phyloP scores from a whole-genome alignment of 345 rosid genomes.

The Syzygium jambos region DNA sequence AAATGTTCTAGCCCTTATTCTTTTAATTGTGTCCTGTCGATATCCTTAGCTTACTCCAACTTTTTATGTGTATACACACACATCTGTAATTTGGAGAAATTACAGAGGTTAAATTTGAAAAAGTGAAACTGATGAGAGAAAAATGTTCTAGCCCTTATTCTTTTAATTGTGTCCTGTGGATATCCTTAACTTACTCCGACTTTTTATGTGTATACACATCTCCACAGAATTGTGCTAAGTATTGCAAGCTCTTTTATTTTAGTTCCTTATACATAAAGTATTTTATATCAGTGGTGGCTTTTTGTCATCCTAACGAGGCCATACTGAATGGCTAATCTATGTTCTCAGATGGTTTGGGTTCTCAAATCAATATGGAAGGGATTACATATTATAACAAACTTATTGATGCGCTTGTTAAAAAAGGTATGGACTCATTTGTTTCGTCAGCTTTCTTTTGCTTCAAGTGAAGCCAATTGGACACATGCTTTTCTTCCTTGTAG shows the following conservation, averaged over 20 bases:
- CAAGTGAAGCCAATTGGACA: not conserved
- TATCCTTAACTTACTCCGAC: not conserved
- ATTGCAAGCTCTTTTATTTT: not conserved
- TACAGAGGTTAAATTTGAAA: not conserved
- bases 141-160: not conserved
- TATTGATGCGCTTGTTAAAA: constrained; percentile 54
- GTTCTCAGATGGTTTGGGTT: constrained; percentile 59
- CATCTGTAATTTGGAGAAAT: not conserved
- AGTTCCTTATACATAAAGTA: not conserved
- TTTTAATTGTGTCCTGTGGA: not conserved
- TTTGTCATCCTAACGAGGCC: not conserved
- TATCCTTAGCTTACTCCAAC: not conserved
- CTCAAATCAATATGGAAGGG: constrained; percentile 54
- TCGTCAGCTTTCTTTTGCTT: constrained; percentile 5
- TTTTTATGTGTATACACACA: not conserved
- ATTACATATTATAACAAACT: constrained; percentile 53
- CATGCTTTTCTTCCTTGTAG: constrained; percentile 18
- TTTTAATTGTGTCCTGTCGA: not conserved
- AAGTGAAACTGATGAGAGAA: not conserved
- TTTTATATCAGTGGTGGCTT: not conserved
- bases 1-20: not conserved
- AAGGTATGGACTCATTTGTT: constrained; percentile 32
- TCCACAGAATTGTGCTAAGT: not conserved
- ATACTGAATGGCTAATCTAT: not conserved
- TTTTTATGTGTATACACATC: not conserved